Evolutionary conservation across 495 filamentous ascomycete species (phyloP), one percentile per base, ranked within the genome.

Genomic region (Cladorrhinum samala): DNA sequence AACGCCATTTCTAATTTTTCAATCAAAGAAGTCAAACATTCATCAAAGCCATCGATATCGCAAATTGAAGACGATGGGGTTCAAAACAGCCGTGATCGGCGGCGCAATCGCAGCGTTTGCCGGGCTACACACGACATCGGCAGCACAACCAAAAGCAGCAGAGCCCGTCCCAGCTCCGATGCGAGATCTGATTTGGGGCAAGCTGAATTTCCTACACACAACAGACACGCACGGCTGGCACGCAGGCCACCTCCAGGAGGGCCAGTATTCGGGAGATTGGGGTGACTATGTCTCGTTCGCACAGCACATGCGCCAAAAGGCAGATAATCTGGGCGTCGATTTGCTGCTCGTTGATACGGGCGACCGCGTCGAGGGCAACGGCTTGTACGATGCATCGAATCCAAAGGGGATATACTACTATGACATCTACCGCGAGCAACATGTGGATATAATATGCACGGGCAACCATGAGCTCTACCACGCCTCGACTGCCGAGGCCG

Each of bases 401-500:
- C 93, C 93, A 7, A 92, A 89, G 63, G 93, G 93, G 17, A 76
- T 85, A 64, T 96, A 91, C 62, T 87, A 87, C 13, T 88, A 86
- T 60, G 86, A 90, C 44, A 93, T 98, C 50, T 79, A 93, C 61
- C 83, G 80, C 44, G 74, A 93, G 55, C 89, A 95, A 60, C 65
- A 83, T 17, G 80, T 97, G 41, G 92, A 98, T 68, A 70, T 94
- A 36, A 74, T 98, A 20, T 91, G 87, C 36, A 85, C 87, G 4
- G 93, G 93, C 41, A 98, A 98, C 63, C 93, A 98, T 70, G 93
- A 98, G 72, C 77, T 98, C 36, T 98, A 98, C 73, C 82, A 90
- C 57, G 71, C 75, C 49, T 81, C 80, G 42, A 88, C 90, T 1
- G 86, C 90, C 5, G 77, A 84, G 20, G 75, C 82, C 37, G 93